These are phyloP conservation scores for Spizellomyces punctatus DNA, from an alignment of 192 early-diverging fungal species.

Conservation along the genomic window DNA sequence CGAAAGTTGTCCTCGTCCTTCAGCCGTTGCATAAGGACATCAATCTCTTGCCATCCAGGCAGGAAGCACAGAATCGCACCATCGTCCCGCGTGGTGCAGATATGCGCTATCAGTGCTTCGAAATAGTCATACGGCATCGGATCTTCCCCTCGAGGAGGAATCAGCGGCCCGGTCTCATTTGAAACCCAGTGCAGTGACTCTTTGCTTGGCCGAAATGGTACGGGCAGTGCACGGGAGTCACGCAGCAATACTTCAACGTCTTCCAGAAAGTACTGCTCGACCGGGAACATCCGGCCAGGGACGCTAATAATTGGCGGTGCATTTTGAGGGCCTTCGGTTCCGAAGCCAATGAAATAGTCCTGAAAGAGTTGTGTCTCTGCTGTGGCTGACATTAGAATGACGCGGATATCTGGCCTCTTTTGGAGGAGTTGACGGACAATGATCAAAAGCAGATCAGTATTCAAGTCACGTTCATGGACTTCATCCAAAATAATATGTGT, in stretches of 20 bases:
- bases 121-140: slow-evolving; percentile 50
- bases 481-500: slow-evolving; percentile 80
- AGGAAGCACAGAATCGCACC: slow-evolving; percentile 77
- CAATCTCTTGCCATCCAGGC: slow-evolving; percentile 71
- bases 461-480: slow-evolving; percentile 75
- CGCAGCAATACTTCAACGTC: slow-evolving; percentile 50
- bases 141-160: slow-evolving; percentile 19
- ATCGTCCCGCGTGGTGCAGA: slow-evolving; percentile 40
- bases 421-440: slow-evolving; percentile 66
- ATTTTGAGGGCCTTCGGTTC: slow-evolving; percentile 5
- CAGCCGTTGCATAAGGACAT: slow-evolving; percentile 56
- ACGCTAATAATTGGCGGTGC: slow-evolving; percentile 54
- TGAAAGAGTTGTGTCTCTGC: slow-evolving; percentile 80
- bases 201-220: slow-evolving; percentile 14
- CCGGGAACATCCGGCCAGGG: slow-evolving; percentile 61
- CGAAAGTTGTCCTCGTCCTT: slow-evolving; percentile 48
- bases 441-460: slow-evolving; percentile 82
- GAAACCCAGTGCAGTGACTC: slow-evolving; percentile 21
- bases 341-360: slow-evolving; percentile 66
- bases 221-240: slow-evolving; percentile 11
- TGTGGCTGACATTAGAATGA: slow-evolving; percentile 93
- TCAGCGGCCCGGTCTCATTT: slow-evolving; percentile 25
- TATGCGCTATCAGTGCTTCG: slow-evolving; percentile 64
- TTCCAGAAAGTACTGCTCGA: slow-evolving; percentile 60
- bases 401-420: slow-evolving; percentile 58